phyloP scores from a whole-genome alignment of 225 moss, liverwort and hornwort genomes.

The Antitrichia curtipendula region DNA sequence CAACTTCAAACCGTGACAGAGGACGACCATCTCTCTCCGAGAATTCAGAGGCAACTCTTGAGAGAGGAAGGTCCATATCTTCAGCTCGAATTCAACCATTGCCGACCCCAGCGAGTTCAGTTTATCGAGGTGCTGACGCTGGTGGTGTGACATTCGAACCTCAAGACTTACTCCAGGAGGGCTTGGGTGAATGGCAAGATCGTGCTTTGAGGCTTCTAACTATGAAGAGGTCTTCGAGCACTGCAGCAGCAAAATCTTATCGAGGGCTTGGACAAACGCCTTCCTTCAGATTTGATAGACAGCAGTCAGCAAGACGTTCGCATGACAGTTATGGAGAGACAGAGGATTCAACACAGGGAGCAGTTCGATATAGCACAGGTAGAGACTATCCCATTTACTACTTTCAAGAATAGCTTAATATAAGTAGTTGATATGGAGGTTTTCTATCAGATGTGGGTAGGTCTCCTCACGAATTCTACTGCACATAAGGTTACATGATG shows the following conservation, averaged over 20 bases:
- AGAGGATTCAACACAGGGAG: constrained; percentile 26
- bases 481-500: background rate
- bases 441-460: background rate
- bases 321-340: constrained; percentile 31
- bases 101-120: background rate
- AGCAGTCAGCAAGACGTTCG: constrained; percentile 33
- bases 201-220: constrained; percentile 35
- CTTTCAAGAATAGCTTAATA: background rate
- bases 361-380: constrained; percentile 38
- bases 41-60: background rate
- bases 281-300: constrained; percentile 30
- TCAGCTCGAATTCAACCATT: constrained; percentile 26
- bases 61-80: constrained; percentile 3
- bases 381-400: background rate
- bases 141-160: constrained; percentile 34
- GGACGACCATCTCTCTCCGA: constrained; percentile 12
- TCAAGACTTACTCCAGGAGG: constrained; percentile 48
- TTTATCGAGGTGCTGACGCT: background rate
- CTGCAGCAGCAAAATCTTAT: constrained; percentile 7
- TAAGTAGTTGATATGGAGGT: background rate
- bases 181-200: constrained; percentile 71
- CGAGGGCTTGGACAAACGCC: constrained; percentile 15
- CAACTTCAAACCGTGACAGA: constrained; percentile 11
- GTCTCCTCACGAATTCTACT: background rate
- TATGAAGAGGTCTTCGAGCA: constrained; percentile 39